Conservation (phyloP, 345 rosid genomes). For the Populus pruinosa region DNA sequence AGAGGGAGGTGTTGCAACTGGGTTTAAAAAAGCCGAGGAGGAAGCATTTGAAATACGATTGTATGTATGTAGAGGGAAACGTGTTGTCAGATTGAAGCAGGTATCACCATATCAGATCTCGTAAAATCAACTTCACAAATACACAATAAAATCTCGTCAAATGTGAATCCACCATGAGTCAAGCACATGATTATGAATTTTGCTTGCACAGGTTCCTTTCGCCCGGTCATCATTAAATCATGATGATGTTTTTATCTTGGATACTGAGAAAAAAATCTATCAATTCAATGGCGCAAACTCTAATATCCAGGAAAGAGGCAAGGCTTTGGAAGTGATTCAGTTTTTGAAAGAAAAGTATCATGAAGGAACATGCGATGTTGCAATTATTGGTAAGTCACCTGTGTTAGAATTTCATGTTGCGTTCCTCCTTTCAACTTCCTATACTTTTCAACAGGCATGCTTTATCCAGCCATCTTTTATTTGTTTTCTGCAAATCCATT, state of each 20-base stretch:
- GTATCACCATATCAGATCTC: conserved; percentile 29
- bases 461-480: conserved; percentile 3
- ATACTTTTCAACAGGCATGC: neutral
- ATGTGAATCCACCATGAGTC: conserved; percentile 13
- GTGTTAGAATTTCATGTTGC: conserved; percentile 11
- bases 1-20: conserved; percentile 97
- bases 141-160: neutral
- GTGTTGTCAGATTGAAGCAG: conserved; percentile 92
- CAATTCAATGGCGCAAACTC: conserved; percentile 99
- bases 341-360: conserved; percentile 88
- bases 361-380: conserved; percentile 73
- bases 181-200: conserved; percentile 23
- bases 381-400: conserved; percentile 68
- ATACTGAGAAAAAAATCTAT: conserved; percentile 73
- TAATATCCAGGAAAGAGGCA: conserved; percentile 96
- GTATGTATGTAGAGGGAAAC: conserved; percentile 87
- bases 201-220: conserved; percentile 73
- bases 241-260: conserved; percentile 96
- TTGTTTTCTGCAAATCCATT: neutral
- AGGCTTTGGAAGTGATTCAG: conserved; percentile 93
- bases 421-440: neutral
- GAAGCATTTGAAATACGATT: conserved; percentile 83
- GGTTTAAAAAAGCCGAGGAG: conserved; percentile 78
- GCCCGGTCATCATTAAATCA: conserved; percentile 93
- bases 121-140: conserved; percentile 2